phyloP scores from a whole-genome alignment of 164 flowering plant species.

The Macadamia integrifolia region DNA sequence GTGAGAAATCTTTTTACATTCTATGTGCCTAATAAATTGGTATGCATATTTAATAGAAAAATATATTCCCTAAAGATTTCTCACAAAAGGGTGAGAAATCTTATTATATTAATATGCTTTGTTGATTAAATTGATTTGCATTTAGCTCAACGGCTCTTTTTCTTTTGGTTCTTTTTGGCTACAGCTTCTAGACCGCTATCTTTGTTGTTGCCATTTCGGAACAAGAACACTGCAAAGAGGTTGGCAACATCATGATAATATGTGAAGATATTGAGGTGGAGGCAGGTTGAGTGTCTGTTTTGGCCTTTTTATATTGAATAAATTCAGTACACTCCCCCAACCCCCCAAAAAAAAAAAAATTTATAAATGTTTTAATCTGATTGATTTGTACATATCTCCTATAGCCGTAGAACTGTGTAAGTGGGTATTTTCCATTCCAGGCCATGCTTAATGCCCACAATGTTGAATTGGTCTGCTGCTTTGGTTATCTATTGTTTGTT shows the following conservation, averaged over 20 bases:
- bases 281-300: background rate
- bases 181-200: slow-evolving; percentile 82
- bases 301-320: background rate
- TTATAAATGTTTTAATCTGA: background rate
- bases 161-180: slow-evolving; percentile 11
- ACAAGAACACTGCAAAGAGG: slow-evolving; percentile 72
- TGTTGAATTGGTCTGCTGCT: background rate
- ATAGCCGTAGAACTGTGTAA: background rate
- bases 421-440: background rate
- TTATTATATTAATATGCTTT: background rate
- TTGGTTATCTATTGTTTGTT: too few relatives aligned
- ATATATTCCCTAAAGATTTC: background rate
- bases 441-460: slow-evolving; percentile 3
- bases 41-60: too few relatives aligned
- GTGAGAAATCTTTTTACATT: slow-evolving; percentile 31
- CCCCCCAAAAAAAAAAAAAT: too few relatives aligned
- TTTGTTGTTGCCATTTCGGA: slow-evolving; percentile 74
- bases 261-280: slow-evolving; percentile 1
- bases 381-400: background rate
- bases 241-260: slow-evolving; percentile 21
- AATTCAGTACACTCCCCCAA: too few relatives aligned
- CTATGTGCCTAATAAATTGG: background rate
- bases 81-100: too few relatives aligned
- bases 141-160: background rate
- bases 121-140: background rate